phyloP scores from a whole-genome alignment of 371 early-diverging fungal genomes.

The Actinomortierella ambigua region DNA sequence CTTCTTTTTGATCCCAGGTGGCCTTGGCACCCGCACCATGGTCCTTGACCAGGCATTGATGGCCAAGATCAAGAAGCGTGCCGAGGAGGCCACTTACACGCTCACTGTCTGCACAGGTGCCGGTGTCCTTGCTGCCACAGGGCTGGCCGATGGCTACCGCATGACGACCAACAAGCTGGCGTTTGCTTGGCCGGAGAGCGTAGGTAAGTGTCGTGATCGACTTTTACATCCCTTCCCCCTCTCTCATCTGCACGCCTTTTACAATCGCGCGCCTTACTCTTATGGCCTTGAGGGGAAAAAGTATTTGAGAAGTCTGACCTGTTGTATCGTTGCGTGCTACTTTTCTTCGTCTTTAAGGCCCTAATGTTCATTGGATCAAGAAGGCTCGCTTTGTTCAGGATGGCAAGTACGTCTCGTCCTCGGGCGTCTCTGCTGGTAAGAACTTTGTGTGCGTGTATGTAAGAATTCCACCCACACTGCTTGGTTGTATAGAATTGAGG shows the following conservation, averaged over 20 bases:
- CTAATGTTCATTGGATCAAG: slow-evolving; percentile 49
- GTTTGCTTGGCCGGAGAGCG: slow-evolving; percentile 5
- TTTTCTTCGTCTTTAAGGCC: slow-evolving; percentile 11
- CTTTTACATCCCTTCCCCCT: too few relatives aligned
- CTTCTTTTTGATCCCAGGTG: slow-evolving; percentile 21
- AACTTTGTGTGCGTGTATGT: too few relatives aligned
- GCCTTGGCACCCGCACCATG: slow-evolving; percentile 1
- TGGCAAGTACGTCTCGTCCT: slow-evolving; percentile 51
- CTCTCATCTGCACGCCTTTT: too few relatives aligned
- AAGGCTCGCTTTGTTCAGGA: slow-evolving; percentile 59
- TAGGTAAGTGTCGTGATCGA: slow-evolving; percentile 1
- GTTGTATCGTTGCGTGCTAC: too few relatives aligned
- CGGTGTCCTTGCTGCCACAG: slow-evolving; percentile 35
- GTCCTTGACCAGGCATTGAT: neutral
- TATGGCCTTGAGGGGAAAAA: too few relatives aligned
- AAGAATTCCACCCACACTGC: too few relatives aligned
- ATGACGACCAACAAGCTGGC: slow-evolving; percentile 46
- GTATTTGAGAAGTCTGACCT: too few relatives aligned
- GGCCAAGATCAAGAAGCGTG: neutral
- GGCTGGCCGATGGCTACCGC: slow-evolving; percentile 34
- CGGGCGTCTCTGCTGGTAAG: slow-evolving; percentile 56
- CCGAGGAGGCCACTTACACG: slow-evolving; percentile 8
- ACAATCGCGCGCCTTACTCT: too few relatives aligned
- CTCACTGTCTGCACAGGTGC: slow-evolving; percentile 48
- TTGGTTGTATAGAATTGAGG: neutral